A percentile compares a stretch with the other conserved stretches of the same genome.
phyloP scores from a whole-genome alignment of 2,329 filamentous ascomycete species.

The Biscogniauxia marginata region DNA sequence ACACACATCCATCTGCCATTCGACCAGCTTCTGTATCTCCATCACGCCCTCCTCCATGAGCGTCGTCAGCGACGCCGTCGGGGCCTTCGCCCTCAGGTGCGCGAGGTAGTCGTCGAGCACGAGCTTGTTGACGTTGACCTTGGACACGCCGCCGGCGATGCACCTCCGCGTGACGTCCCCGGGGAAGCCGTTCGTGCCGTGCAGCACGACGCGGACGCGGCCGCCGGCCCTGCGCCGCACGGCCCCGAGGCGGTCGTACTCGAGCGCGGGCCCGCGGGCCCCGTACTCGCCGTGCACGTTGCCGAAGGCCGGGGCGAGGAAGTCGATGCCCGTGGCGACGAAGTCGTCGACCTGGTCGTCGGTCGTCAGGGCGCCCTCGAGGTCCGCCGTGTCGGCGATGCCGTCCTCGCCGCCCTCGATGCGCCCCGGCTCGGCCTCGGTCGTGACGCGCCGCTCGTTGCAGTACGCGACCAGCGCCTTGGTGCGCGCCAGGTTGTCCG shows the following conservation, averaged over 20 bases:
- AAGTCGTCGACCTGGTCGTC: conserved; percentile 70
- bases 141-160: conserved; percentile 51
- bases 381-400: conserved; percentile 57
- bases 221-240: conserved; percentile 35
- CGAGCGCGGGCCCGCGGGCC: conserved; percentile 59
- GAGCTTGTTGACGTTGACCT: conserved; percentile 58
- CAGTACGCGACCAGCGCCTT: conserved; percentile 61
- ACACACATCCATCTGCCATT: conserved; percentile 48
- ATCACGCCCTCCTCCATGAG: conserved; percentile 47
- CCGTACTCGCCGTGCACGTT: conserved; percentile 77
- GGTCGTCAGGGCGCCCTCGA: conserved; percentile 58
- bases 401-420: conserved; percentile 72
- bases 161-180: conserved; percentile 49
- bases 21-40: conserved; percentile 40
- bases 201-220: conserved; percentile 48
- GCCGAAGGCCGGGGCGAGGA: conserved; percentile 72
- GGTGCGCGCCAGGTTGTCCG: conserved; percentile 65
- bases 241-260: conserved; percentile 51
- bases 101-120: conserved; percentile 46
- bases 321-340: conserved; percentile 68
- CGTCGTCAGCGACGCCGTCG: conserved; percentile 34
- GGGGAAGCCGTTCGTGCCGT: conserved; percentile 56
- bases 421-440: conserved; percentile 66
- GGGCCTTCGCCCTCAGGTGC: conserved; percentile 39
- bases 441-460: conserved; percentile 60